Evolutionary conservation across 495 filamentous ascomycete genomes (phyloP).

Genomic region (Aspergillus carlsbadensis): DNA sequence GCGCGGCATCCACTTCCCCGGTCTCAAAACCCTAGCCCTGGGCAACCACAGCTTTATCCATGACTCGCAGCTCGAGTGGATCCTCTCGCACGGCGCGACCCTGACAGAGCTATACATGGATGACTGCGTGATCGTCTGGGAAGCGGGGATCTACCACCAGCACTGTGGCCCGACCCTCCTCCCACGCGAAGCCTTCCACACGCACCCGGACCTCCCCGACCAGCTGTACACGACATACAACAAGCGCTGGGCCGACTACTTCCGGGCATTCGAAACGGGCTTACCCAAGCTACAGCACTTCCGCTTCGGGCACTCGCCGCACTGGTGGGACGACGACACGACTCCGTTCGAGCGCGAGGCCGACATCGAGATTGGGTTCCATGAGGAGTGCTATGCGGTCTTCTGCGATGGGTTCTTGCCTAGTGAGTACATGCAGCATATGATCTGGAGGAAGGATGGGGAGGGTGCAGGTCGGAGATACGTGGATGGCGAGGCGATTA

Average conservation of each 20-base stretch:
- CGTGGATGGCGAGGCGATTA: too few relatives aligned
- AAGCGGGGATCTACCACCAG: constrained; percentile 5
- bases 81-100: constrained; percentile 20
- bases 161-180: background rate
- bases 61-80: constrained; percentile 28
- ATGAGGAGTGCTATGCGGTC: constrained; percentile 14
- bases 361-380: constrained; percentile 3
- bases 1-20: constrained; percentile 19
- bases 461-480: too few relatives aligned
- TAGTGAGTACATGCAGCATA: constrained; percentile 9
- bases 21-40: constrained; percentile 22
- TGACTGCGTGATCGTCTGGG: constrained; percentile 18
- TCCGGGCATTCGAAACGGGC: constrained; percentile 13
- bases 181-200: background rate
- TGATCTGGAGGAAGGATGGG: background rate
- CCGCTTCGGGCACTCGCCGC: constrained; percentile 11
- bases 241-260: constrained; percentile 22
- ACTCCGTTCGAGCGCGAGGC: constrained; percentile 18
- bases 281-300: constrained; percentile 19
- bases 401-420: constrained; percentile 14
- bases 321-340: background rate
- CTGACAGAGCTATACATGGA: constrained; percentile 24
- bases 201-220: background rate
- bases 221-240: constrained; percentile 5
- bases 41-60: constrained; percentile 24